A percentile compares a stretch with the other conserved stretches of the same genome.
Evolutionary conservation across 352 stramenopile genomes (phyloP).

Genomic region (Phytophthora colocasiae): DNA sequence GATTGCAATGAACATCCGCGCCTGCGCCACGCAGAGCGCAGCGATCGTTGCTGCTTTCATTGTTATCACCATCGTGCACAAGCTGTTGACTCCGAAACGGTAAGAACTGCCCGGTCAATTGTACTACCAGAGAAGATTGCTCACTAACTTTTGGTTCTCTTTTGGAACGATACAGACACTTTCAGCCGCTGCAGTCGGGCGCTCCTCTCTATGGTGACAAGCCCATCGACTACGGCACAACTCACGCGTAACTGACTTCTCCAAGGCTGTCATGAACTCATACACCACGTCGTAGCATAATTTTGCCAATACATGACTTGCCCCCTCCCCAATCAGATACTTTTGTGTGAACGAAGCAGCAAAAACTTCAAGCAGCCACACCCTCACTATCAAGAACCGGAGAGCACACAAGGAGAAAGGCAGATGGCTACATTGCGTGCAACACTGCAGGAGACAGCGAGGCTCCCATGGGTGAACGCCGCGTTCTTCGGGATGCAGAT

Average conservation of each 20-base stretch:
- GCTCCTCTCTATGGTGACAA: constrained; percentile 55
- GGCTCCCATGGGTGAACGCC: no score
- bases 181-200: constrained; percentile 31
- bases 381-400: no score
- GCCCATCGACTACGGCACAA: constrained; percentile 57
- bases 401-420: no score
- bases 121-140: not conserved
- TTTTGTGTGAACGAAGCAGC: not conserved
- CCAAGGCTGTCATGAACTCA: constrained; percentile 3
- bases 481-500: constrained; percentile 61
- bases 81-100: constrained; percentile 42
- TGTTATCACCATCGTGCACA: constrained; percentile 51
- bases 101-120: no score
- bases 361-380: constrained; percentile 31
- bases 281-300: no score
- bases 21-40: constrained; percentile 63
- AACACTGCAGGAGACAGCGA: no score
- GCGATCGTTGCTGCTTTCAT: constrained; percentile 69
- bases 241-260: constrained; percentile 16
- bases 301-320: constrained; percentile 17
- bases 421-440: no score
- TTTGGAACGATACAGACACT: constrained; percentile 11
- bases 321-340: constrained; percentile 10
- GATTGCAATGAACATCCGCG: constrained; percentile 70
- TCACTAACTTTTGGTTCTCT: constrained; percentile 8